Conservation (phyloP, 2,329 filamentous ascomycete genomes). For the Clarireedia sp. region DNA sequence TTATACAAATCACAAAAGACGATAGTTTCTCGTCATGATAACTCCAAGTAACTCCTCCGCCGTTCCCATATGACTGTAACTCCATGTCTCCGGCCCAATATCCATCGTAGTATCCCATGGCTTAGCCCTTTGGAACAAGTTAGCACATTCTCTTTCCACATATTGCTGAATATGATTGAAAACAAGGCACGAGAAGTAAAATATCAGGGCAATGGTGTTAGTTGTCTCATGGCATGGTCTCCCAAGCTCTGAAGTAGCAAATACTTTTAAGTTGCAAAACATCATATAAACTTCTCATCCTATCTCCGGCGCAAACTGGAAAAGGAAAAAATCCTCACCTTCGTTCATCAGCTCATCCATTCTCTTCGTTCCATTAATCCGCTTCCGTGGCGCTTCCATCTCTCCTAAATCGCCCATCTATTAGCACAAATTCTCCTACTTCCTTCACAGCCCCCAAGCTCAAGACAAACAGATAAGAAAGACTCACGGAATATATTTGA, state of each 20-base stretch:
- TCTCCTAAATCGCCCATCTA: constrained; percentile 33
- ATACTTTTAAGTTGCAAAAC: constrained; percentile 87
- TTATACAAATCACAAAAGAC: neutral
- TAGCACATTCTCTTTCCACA: neutral
- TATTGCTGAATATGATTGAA: neutral
- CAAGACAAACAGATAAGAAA: constrained; percentile 1
- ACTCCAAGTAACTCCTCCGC: neutral
- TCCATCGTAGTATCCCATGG: neutral
- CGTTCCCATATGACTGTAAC: neutral
- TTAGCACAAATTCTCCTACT: too few species aligned
- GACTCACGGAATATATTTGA: constrained; percentile 59
- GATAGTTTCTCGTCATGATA: neutral
- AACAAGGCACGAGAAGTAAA: constrained; percentile 16
- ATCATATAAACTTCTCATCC: constrained; percentile 55
- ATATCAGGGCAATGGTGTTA: constrained; percentile 81
- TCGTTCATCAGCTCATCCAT: neutral
- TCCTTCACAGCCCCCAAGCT: neutral
- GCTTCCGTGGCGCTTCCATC: constrained; percentile 43
- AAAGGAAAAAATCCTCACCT: neutral
- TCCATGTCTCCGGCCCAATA: neutral
- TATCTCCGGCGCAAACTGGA: neutral
- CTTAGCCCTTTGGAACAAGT: neutral
- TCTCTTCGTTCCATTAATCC: constrained; percentile 16
- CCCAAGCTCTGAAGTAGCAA: constrained; percentile 99
- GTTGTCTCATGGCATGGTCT: constrained; percentile 90